phyloP scores from a whole-genome alignment of 345 rosid genomes.

The Brassica juncea region DNA sequence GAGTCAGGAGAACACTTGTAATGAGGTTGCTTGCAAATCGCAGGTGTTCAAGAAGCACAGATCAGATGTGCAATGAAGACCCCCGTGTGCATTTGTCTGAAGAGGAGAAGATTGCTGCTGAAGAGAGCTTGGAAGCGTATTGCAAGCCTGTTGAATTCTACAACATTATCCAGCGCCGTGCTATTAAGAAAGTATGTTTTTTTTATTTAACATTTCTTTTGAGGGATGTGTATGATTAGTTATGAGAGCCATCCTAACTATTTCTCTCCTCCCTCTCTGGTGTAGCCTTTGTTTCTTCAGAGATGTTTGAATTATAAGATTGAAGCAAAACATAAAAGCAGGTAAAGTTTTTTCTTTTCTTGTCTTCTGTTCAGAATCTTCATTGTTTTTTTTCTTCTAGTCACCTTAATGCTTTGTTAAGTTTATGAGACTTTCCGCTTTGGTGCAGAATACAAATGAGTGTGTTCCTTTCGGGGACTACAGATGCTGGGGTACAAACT shows the following conservation, averaged over 20 bases:
- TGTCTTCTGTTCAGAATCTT: background rate
- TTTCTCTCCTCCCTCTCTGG: conserved; percentile 13
- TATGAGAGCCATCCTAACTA: conserved; percentile 2
- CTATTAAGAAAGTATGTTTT: conserved; percentile 62
- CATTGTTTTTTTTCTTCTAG: too few relatives aligned
- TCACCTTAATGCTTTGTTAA: too few relatives aligned
- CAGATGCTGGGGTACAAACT: conserved; percentile 55
- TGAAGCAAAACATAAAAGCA: conserved; percentile 73
- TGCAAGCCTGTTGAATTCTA: conserved; percentile 99
- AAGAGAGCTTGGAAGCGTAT: conserved; percentile 74
- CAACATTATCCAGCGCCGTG: conserved; percentile 90
- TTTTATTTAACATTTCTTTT: background rate
- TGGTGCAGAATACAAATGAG: conserved; percentile 74
- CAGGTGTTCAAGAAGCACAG: conserved; percentile 79
- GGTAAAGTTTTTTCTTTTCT: conserved; percentile 43
- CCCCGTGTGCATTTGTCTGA: conserved; percentile 70
- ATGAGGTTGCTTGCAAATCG: background rate
- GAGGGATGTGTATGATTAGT: background rate
- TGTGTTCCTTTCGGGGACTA: conserved; percentile 55
- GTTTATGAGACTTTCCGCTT: background rate
- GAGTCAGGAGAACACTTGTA: too few relatives aligned
- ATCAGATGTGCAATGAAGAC: conserved; percentile 94
- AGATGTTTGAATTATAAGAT: conserved; percentile 87
- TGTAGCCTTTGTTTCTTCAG: conserved; percentile 82
- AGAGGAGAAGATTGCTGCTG: conserved; percentile 89